A percentile compares a stretch with the other conserved stretches of the same genome.
These are phyloP conservation scores for Pichia sp. DNA, from an alignment of 1,139 yeast species.

Conservation along the genomic window DNA sequence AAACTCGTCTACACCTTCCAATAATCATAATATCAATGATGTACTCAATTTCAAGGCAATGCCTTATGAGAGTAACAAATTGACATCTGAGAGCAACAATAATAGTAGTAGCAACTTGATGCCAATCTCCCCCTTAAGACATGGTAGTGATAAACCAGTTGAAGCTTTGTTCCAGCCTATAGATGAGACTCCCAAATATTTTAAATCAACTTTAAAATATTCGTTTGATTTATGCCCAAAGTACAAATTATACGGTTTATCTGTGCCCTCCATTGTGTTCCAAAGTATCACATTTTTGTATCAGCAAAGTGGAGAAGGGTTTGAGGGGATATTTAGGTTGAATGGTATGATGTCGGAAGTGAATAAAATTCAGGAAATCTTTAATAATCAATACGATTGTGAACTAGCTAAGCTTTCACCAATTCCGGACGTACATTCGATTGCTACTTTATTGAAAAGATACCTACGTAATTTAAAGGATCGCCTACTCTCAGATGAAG, in stretches of 20 bases:
- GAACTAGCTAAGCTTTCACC: constrained; percentile 42
- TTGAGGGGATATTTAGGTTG: constrained; percentile 87
- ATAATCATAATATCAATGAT: constrained; percentile 12
- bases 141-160: neutral
- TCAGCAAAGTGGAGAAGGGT: constrained; percentile 66
- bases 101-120: constrained; percentile 1
- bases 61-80: constrained; percentile 28
- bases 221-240: constrained; percentile 49
- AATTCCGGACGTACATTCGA: constrained; percentile 34
- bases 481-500: constrained; percentile 28
- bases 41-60: constrained; percentile 31
- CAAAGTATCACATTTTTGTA: constrained; percentile 71
- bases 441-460: constrained; percentile 34
- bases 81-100: constrained; percentile 18
- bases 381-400: constrained; percentile 56
- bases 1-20: constrained; percentile 15
- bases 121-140: constrained; percentile 13
- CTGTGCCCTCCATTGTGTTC: constrained; percentile 72
- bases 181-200: constrained; percentile 33
- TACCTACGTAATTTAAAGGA: constrained; percentile 31
- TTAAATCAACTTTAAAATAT: constrained; percentile 60
- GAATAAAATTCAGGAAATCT: constrained; percentile 64
- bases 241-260: constrained; percentile 25
- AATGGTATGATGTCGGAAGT: constrained; percentile 87
- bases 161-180: constrained; percentile 25